A percentile compares a stretch with the other conserved stretches of the same genome.
phyloP scores from a whole-genome alignment of 2,329 filamentous ascomycete species.

The Daldinia sp. region DNA sequence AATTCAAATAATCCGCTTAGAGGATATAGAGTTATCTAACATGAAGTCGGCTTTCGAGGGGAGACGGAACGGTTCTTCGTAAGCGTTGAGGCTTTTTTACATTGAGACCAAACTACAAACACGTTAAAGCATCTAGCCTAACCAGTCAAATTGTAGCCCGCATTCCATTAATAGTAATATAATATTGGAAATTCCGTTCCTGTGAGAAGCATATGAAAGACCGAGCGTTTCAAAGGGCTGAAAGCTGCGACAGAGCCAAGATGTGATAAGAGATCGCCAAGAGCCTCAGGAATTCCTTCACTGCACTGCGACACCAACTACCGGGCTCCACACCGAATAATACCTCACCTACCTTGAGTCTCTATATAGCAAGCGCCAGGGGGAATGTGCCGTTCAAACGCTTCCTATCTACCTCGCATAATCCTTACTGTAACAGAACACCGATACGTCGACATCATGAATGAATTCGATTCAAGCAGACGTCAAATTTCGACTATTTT shows the following conservation, averaged over 20 bases:
- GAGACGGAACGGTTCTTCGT: too few species aligned
- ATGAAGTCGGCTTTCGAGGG: too few species aligned
- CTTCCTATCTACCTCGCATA: background rate
- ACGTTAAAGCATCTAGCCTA: background rate
- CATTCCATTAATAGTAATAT: background rate
- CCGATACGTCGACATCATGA: background rate
- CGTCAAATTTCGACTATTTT: too few species aligned
- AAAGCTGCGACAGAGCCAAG: constrained; percentile 38
- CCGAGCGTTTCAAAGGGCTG: constrained; percentile 30
- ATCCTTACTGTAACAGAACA: background rate
- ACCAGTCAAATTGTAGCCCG: background rate
- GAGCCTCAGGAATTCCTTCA: constrained; percentile 26
- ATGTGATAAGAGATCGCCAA: constrained; percentile 30
- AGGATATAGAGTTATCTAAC: too few species aligned
- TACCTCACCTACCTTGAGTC: background rate
- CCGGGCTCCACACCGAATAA: constrained; percentile 23
- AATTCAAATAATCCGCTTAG: too few species aligned
- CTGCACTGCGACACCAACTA: constrained; percentile 15
- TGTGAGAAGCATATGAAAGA: constrained; percentile 7
- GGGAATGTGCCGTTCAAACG: background rate
- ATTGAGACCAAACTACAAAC: background rate
- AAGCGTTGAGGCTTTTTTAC: too few species aligned
- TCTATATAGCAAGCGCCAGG: background rate
- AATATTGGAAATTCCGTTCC: background rate
- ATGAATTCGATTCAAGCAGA: background rate